Base-by-base conservation (phyloP, 495 filamentous ascomycete species). In the Collariella sp. region DNA sequence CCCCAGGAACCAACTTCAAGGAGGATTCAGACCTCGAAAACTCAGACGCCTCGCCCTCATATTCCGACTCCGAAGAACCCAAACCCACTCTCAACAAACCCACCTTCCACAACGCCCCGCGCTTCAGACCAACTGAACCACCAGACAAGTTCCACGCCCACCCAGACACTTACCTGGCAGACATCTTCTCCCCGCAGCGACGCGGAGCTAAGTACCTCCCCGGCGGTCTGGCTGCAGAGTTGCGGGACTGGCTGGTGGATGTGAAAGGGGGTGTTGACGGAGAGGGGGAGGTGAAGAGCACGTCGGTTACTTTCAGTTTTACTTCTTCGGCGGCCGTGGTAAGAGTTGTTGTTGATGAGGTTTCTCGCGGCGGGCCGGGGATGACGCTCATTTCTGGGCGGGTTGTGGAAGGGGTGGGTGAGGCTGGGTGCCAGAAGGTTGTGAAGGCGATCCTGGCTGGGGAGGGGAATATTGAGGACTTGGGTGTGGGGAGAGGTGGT, bases 201-300 rank as follows among this genome's bases (percentile, higher is more conserved):
- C 60, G 62, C 10, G 65, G 64, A 19, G 19, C 26, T 0, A 70
- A 65, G 57, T 76, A 76, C 50, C 38, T 74, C 15, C 49, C 67
- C 0, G 70, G 70, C 7, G 75, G 75, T 0, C 61, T 77, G 10
- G 75, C 75, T 2, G 62, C 70, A 3, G 68, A 72, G 52, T 54
- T 76, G 3, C 67, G 73, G 15, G 66, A 72, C 46, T 76, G 73
- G 75, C 67, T 77, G 31, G 67, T 74, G 9, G 70, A 72, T 31
- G 63, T 71, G 31, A 73, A 73, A 58, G 64, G 60, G 0, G 60
- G 59, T 16, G 59, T 61, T 0, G 56, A 62, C 1, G 50, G 53
- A 2, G 60, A 53, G n/a, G 52, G 50, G 9, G 26, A 16, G 15
- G 29, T 42, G 10, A 46, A 45, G 24, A 35, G 45, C 34, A 22